Base-by-base conservation (phyloP, 208 protist species). In the Trypanosoma theileri region DNA sequence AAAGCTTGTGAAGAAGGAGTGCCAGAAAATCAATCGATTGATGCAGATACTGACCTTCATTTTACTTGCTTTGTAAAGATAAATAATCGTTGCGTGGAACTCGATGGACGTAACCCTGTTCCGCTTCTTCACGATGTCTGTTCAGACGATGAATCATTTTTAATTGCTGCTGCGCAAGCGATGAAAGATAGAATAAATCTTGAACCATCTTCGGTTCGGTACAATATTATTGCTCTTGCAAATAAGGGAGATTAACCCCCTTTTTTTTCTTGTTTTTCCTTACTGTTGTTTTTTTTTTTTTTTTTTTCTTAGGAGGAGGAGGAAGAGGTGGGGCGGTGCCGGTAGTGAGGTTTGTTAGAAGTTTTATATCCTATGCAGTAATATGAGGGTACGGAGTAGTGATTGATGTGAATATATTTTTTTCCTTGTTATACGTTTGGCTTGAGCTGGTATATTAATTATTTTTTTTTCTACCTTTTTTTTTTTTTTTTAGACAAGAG, bases 1-100 rank as follows among this genome's bases (percentile, higher is more conserved):
- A 62, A 54, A 9, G 82, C 85, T 6, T 86, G 94, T 0, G 12
- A 57, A 13, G 69, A 92, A 42, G 93, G 92, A 26, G 80, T 81
- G 21, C 95, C 90, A 8, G 53, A 76, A 16, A 71, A 93, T 58
- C 78, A 89, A 35, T 50, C 57, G 26, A 60, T 86, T 12, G 85
- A 96, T 59, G 77, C 88, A 4, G 55, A 67, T n/a, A 92, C 95
- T 48, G 71, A 97, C 60, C 79, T 98, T 16, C 97, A 99, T 78
- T 99, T 98, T 84, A 86, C 98, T 35, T 92, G 84, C 56, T 98
- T 98, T 81, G 79, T 97, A 16, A 54, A 69, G 19, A 66, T 84
- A 14, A 86, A 94, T 66, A 94, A 85, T 12, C 70, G 72, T 16
- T 92, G 97, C 62, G 90, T 98, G 42, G 96, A 99, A 81, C 59